Conservation (phyloP, 192 early-diverging fungal species). For the Coemansia nantahalensis region DNA sequence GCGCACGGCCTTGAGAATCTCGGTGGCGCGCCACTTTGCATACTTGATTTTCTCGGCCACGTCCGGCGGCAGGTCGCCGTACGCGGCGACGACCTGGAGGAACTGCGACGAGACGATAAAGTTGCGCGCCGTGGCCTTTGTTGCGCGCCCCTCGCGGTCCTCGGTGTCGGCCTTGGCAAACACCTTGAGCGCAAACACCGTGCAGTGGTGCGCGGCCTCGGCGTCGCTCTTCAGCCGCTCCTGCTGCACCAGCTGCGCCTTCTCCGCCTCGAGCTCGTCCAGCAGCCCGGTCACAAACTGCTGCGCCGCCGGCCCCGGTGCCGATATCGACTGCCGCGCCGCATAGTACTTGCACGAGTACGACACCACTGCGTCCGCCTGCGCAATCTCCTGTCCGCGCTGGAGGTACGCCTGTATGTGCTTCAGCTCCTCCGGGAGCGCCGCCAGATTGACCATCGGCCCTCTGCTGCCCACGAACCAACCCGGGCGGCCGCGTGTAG, state of each 20-base stretch:
- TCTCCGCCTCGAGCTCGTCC: slow-evolving; percentile 79
- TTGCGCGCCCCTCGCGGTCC: slow-evolving; percentile 75
- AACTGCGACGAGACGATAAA: slow-evolving; percentile 90
- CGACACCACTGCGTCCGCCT: slow-evolving; percentile 82
- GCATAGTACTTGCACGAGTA: slow-evolving; percentile 94
- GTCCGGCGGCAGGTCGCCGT: slow-evolving; percentile 73
- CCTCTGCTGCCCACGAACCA: too few relatives aligned
- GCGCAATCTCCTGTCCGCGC: slow-evolving; percentile 72
- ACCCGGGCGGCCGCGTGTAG: too few relatives aligned
- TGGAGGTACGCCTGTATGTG: slow-evolving; percentile 78
- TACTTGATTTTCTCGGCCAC: slow-evolving; percentile 87
- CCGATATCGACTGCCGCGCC: slow-evolving; percentile 69
- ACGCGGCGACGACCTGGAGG: slow-evolving; percentile 80
- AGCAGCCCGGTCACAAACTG: slow-evolving; percentile 66
- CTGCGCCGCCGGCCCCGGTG: slow-evolving; percentile 56
- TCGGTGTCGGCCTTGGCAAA: slow-evolving; percentile 92
- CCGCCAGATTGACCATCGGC: slow-evolving; percentile 14
- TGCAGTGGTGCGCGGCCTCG: slow-evolving; percentile 76
- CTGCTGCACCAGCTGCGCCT: slow-evolving; percentile 53
- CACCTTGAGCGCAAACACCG: slow-evolving; percentile 86
- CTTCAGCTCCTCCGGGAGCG: slow-evolving; percentile 62
- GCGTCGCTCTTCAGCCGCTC: slow-evolving; percentile 70
- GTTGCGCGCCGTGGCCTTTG: slow-evolving; percentile 84
- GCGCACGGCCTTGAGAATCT: slow-evolving; percentile 87
- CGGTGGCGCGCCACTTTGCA: slow-evolving; percentile 92